A percentile compares a stretch with the other conserved stretches of the same genome.
These are phyloP conservation scores for Spencermartinsiella ligniputridi DNA, from an alignment of 1,139 yeast genomes.

Conservation along the genomic window DNA sequence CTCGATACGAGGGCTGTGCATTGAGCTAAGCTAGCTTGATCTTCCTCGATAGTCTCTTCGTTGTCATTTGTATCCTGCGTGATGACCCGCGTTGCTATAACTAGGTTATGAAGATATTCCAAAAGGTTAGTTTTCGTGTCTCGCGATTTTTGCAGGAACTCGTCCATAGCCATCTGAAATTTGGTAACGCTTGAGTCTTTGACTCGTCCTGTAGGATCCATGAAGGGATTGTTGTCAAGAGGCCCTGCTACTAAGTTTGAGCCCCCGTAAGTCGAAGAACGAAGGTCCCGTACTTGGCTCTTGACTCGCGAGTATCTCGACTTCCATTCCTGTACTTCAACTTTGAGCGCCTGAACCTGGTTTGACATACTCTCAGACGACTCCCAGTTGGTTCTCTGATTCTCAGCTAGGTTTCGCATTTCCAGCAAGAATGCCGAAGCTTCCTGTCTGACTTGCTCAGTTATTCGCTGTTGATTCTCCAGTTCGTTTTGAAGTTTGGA, in stretches of 20 bases:
- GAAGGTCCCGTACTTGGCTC: conserved; percentile 29
- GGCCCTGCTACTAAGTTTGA: conserved; percentile 18
- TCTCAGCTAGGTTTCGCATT: conserved; percentile 37
- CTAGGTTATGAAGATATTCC: conserved; percentile 32
- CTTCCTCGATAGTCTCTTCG: conserved; percentile 20
- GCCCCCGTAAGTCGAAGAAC: conserved; percentile 27
- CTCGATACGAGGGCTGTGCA: conserved; percentile 49
- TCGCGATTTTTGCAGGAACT: conserved; percentile 30
- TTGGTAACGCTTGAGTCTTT: conserved; percentile 25
- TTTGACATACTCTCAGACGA: conserved; percentile 15
- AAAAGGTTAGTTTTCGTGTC: conserved; percentile 24
- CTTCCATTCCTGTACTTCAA: conserved; percentile 37
- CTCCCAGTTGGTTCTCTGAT: conserved; percentile 17
- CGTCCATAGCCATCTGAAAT: conserved; percentile 33
- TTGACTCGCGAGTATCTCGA: conserved; percentile 31
- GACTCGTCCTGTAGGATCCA: conserved; percentile 25
- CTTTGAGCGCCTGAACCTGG: conserved; percentile 30
- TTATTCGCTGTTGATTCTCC: conserved; percentile 34
- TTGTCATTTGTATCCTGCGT: conserved; percentile 38
- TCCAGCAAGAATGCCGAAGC: conserved; percentile 38
- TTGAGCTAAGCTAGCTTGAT: conserved; percentile 28
- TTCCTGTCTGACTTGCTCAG: conserved; percentile 40
- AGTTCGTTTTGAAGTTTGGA: conserved; percentile 27
- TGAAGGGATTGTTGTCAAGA: conserved; percentile 21
- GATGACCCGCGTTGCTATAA: conserved; percentile 35